These are phyloP conservation scores for Tolypocladium paradoxum DNA, from an alignment of 2,329 filamentous ascomycete species.

Conservation along the genomic window DNA sequence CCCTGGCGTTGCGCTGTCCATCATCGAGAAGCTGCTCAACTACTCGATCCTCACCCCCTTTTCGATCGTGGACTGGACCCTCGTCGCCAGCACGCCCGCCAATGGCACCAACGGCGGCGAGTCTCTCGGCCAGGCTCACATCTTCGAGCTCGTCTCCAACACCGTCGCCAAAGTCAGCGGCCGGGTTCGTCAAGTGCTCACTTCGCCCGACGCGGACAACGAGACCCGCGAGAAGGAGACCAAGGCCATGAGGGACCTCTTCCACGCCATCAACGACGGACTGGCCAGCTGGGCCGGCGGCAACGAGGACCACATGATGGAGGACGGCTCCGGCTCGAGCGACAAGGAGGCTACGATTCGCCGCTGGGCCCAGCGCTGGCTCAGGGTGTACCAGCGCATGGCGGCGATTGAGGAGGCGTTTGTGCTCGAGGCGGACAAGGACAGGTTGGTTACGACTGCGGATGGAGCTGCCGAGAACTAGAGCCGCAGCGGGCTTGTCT, in stretches of 20 bases:
- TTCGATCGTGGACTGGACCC: slow-evolving; percentile 81
- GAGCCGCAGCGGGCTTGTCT: not conserved
- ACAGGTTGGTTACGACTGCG: slow-evolving; percentile 3
- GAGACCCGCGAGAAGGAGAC: slow-evolving; percentile 60
- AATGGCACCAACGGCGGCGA: slow-evolving; percentile 43
- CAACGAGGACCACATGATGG: slow-evolving; percentile 64
- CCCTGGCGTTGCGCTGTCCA: slow-evolving; percentile 81
- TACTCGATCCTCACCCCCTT: slow-evolving; percentile 86
- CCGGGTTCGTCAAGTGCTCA: slow-evolving; percentile 71
- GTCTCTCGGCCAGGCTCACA: slow-evolving; percentile 60
- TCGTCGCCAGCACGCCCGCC: slow-evolving; percentile 48
- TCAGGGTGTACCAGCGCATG: slow-evolving; percentile 72
- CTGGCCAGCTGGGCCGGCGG: slow-evolving; percentile 62
- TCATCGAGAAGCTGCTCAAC: slow-evolving; percentile 94
- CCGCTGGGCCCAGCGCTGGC: slow-evolving; percentile 78
- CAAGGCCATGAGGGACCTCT: slow-evolving; percentile 66
- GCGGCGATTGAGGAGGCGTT: slow-evolving; percentile 76
- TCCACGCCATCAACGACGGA: slow-evolving; percentile 69
- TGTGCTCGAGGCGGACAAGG: slow-evolving; percentile 22
- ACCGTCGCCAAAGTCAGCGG: slow-evolving; percentile 86
- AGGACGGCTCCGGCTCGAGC: slow-evolving; percentile 48
- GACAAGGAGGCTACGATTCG: slow-evolving; percentile 55
- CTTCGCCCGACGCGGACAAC: slow-evolving; percentile 48
- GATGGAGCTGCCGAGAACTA: not conserved
- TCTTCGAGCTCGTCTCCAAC: slow-evolving; percentile 83